Evolutionary conservation across 2,329 filamentous ascomycete species (phyloP), one percentile per base, ranked within the genome.

Genomic region (Emmonsiellopsis sp.): DNA sequence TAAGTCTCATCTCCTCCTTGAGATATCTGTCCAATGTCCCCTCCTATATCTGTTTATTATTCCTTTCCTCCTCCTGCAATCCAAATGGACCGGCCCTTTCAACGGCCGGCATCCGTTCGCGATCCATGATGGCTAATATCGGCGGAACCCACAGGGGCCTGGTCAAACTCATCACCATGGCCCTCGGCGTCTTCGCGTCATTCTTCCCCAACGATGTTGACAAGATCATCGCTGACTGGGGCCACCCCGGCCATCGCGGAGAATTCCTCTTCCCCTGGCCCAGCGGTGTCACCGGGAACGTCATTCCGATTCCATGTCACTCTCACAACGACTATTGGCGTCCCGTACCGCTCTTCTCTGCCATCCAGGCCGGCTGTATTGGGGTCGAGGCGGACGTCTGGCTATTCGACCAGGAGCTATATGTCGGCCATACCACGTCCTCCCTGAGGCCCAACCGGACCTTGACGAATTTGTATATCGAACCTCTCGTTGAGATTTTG

Each of bases 251-350:
- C 35, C 61, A 71, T 20, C 55, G 64, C 13, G 67, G 66, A 13
- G 63, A 67, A 51, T 66, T 67, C 6, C 62, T 70, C 7, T 57
- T 53, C 9, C 66, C 63, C 54, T 75, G 70, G 71, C 72, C 76
- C 0, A 72, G 76, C 1, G 76, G 79, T 60, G 69, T 76, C 57
- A 79, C 77, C 3, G 72, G 70, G 20, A 75, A 76, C 54, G 72
- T 79, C 34, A 62, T 66, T 1, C 77, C 79, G 0, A 72, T 78
- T 10, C 70, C 68, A 34, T 80, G 77, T 55, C 79, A 81, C 59
- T 80, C 78, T 2, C 79, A 82, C 60, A 82, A 82, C 59, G 79
- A 82, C 62, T 81, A 82, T 63, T 81, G 77, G 78, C 76, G 78
- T 7, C 69, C 68, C 2, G 70, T 79, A 0, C 79, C 79, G 0